Evolutionary conservation across 192 early-diverging fungal genomes (phyloP), one percentile per base, ranked within the genome.

Genomic region (Funneliformis mosseae): DNA sequence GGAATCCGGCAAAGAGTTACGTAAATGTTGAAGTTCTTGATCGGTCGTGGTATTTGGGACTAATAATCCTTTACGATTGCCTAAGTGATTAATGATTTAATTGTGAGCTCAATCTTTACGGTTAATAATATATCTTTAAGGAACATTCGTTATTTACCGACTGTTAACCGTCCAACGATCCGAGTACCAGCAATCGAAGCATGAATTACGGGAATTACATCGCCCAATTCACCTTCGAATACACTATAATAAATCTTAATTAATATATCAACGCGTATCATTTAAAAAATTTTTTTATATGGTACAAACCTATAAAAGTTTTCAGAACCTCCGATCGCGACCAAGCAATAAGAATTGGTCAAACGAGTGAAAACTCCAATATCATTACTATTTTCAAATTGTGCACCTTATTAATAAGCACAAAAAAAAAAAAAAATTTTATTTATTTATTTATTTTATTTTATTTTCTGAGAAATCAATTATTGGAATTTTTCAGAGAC

Each of bases 301-400:
- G n/a, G 38, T 25, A 61, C 61, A 67, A 85, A 94, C 94, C 94
- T 95, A 91, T 99, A 99, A 90, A 99, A 99, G 93, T 99, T 99
- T 84, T 98, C 98, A 14, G 97, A 98, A 50, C 98, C 98, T 81
- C 98, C 98, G 66, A 98, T 90, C 41, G 97, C 96, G 45, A 98
- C 97, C 78, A 99, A 89, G 85, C 95, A 96, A 88, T 99, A 99
- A 50, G 95, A 93, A 90, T 99, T 99, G 85, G 98, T 99, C 81
- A 99, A 92, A 80, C 93, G 91, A 84, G 97, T 91, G 78, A 99
- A 99, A 67, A 99, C 98, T 74, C 98, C 98, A 86, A 99, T 96
- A 86, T 99, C 98, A 89, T 98, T 98, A 88, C 90, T 96, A 90
- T 98, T 99, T 90, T 99, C 98, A 85, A 99, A 99, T 89, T 97